Evolutionary conservation across 2,329 filamentous ascomycete genomes (phyloP), one percentile per base, ranked within the genome.

Genomic region (Leptosphaerulina australis): DNA sequence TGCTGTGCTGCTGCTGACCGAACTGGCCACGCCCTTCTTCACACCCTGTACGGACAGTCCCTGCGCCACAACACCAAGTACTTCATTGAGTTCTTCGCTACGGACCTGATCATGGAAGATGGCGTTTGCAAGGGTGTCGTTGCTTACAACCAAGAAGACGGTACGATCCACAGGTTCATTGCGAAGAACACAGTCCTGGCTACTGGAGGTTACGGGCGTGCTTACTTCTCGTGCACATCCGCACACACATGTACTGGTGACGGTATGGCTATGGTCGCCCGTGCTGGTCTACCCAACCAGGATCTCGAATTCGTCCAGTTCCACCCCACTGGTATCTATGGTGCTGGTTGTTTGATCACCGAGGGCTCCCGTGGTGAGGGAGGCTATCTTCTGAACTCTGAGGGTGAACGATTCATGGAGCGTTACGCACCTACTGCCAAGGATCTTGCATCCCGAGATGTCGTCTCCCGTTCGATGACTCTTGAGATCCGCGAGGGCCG

Each of bases 291-390:
- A 30, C 93, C 94, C 68, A 96, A 96, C 83, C 94, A 99, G 81
- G 94, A 99, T 87, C 84, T 97, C 59, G 94, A 99, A 76, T 99
- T 99, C 77, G 94, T 99, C 58, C 93, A 99, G 79, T 99, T 99
- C 85, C 93, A 99, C 77, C 93, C 93, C 48, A 97, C 93, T 62
- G 93, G 93, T 85, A 97, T 99, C 79, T 99, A 99, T 76, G 94
- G 94, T 70, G 94, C 93, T 69, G 93, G 93, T 62, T 70, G 93
- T 78, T 81, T 99, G 83, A 99, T 99, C 72, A 97, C 94, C 10
- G 93, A 99, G 79, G 93, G 93, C 67, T 91, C 93, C 65, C 91
- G 94, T 83, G 94, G 94, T 81, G 94, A 97, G 83, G 93, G 93
- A 83, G 93, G 93, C 70, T 97, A 97, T 76, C 85, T 99, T 41